Percentiles rank a stretch among this genome's conserved stretches.
Conservation (phyloP, 345 rosid species). For the Triadica sebifera region DNA sequence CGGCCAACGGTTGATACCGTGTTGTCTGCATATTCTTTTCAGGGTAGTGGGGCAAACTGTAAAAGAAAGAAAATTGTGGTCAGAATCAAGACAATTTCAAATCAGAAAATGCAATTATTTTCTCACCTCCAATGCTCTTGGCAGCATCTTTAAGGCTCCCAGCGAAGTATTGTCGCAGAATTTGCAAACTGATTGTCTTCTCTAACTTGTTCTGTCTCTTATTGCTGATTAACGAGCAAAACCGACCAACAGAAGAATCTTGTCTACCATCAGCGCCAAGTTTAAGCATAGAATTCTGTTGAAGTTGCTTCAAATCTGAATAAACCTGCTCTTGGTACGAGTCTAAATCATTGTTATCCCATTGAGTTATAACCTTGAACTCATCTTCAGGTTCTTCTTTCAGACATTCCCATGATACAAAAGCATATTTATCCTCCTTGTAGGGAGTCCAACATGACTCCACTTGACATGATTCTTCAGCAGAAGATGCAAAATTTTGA, state of each 20-base stretch:
- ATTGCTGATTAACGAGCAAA: conserved; percentile 14
- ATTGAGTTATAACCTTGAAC: conserved; percentile 42
- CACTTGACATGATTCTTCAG: conserved; percentile 37
- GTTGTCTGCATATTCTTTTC: conserved; percentile 49
- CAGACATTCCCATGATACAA: conserved; percentile 56
- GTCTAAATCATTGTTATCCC: conserved; percentile 42
- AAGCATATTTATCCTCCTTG: conserved; percentile 49
- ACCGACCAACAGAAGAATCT: too few relatives aligned
- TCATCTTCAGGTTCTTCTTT: conserved; percentile 57
- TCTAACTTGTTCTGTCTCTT: conserved; percentile 34
- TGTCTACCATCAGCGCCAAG: conserved; percentile 21
- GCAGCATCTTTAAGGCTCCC: conserved; percentile 51
- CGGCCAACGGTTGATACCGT: conserved; percentile 49
- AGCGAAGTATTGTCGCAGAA: conserved; percentile 42
- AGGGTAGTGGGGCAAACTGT: conserved; percentile 49
- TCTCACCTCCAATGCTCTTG: conserved; percentile 40
- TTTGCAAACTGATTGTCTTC: conserved; percentile 35
- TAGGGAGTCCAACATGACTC: too few relatives aligned
- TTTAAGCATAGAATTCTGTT: conserved; percentile 32
- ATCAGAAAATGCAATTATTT: not conserved
- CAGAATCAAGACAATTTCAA: conserved; percentile 6
- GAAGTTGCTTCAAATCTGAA: conserved; percentile 42
- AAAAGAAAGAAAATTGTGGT: not conserved
- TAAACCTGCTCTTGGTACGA: conserved; percentile 27
- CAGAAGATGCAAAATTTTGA: conserved; percentile 25